Conservation (phyloP, 106 monocot species). For the Platanthera guangdongensis region DNA sequence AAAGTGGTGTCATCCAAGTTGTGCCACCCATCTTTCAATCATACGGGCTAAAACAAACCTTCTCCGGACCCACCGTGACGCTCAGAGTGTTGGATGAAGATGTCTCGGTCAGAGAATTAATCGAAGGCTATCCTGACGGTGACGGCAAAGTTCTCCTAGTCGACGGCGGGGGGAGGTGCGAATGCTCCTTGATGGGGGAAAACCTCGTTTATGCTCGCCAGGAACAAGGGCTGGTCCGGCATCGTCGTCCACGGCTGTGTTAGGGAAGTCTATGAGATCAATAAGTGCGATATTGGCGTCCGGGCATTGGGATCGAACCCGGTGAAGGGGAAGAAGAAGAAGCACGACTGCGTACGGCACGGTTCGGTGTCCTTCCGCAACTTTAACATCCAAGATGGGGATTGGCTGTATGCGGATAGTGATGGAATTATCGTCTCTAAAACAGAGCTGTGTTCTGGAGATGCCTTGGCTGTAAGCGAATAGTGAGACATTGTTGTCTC, state of each 20-base stretch:
- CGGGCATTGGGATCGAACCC: slow-evolving; percentile 28
- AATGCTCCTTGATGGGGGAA: slow-evolving; percentile 31
- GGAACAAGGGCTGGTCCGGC: slow-evolving; percentile 35
- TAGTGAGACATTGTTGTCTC: no score
- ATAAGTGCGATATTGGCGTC: slow-evolving; percentile 28
- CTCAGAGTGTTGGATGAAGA: slow-evolving; percentile 38
- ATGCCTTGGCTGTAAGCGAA: no score
- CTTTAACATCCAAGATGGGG: slow-evolving; percentile 27
- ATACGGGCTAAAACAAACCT: slow-evolving; percentile 24
- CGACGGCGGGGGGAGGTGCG: slow-evolving; percentile 28
- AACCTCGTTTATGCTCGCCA: slow-evolving; percentile 33
- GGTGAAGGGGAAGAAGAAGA: slow-evolving; percentile 30
- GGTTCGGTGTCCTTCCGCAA: slow-evolving; percentile 17
- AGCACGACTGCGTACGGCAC: slow-evolving; percentile 25
- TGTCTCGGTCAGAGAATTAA: slow-evolving; percentile 27
- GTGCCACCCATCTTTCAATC: slow-evolving; percentile 25
- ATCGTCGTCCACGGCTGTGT: slow-evolving; percentile 33
- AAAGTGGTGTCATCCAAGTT: slow-evolving; percentile 20
- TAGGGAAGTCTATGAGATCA: slow-evolving; percentile 33
- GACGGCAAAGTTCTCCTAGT: slow-evolving; percentile 28
- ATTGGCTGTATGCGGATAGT: slow-evolving; percentile 32
- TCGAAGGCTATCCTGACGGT: slow-evolving; percentile 16
- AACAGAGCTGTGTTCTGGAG: slow-evolving; percentile 4
- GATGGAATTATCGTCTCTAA: slow-evolving; percentile 23
- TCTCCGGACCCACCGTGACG: slow-evolving; percentile 33